Evolutionary conservation across 2,329 filamentous ascomycete genomes (phyloP), one percentile per base, ranked within the genome.

Genomic region (Thelonectria olida): DNA sequence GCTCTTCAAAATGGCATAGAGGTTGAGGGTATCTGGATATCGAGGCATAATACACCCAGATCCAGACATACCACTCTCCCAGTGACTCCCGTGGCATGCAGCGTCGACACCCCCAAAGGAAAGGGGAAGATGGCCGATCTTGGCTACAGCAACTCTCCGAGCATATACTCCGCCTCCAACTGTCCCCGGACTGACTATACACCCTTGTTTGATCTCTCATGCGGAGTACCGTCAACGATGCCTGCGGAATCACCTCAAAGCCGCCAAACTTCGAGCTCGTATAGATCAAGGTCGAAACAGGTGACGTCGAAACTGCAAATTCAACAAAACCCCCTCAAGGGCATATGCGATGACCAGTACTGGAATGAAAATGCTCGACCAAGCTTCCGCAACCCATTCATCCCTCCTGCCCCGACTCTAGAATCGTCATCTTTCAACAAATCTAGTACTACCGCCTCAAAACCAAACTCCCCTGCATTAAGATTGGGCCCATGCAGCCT

Each of bases 11-110:
- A 87, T 67, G 93, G 93, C 6, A 82, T 96, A 42, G 87, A 95
- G 73, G 87, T 97, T 7, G 92, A 97, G 65, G 94, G 93, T 4
- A 93, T 97, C 51, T 93, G 91, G 89, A 87, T 91, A 50, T 89
- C 88, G 22, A 80, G 81, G 52, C 81, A 83, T 44, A 76, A 79
- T 9, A 81, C 80, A 10, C 79, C 81, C 2, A 68, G 65, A 5
- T 49, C 51, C 38, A 73, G 67, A 31, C 69, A 69, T 10, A 36
- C 55, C 7, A 56, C 65, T 28, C 71, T 73, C 6, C 66, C 66
- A n/a, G 58, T 68, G 8, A 74, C 70, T 7, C 63, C 72, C 7
- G 58, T 70, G 6, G 67, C 59, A 9, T 57, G 67, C 13, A 31
- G 50, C 4, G 54, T 58, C 2, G 51, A 49, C 6, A 61, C 56